Conservation (phyloP, 352 stramenopile species). For the Thalassiosira exigua region DNA sequence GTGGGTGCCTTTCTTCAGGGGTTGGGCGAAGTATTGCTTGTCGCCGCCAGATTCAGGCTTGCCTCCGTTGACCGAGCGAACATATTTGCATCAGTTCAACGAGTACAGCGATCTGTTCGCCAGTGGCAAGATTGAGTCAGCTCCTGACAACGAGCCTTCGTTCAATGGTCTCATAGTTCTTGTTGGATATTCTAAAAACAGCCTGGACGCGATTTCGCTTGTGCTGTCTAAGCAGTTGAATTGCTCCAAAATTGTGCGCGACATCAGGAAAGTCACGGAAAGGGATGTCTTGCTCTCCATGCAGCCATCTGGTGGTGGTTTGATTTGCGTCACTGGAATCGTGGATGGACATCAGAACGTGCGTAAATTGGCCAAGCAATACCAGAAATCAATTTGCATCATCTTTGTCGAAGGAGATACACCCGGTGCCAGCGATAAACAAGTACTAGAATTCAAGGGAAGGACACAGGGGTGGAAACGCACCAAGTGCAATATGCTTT, state of each 20-base stretch:
- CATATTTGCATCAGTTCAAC: conserved; percentile 49
- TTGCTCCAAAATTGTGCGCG: conserved; percentile 25
- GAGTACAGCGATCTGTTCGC: conserved; percentile 41
- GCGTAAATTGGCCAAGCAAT: conserved; percentile 39
- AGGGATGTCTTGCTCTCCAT: conserved; percentile 34
- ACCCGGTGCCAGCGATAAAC: conserved; percentile 3
- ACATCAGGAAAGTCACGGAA: conserved; percentile 37
- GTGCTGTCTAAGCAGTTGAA: conserved; percentile 49
- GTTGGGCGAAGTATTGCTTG: conserved; percentile 66
- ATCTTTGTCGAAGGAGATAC: conserved; percentile 32
- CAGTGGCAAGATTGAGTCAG: conserved; percentile 33
- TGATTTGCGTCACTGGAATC: conserved; percentile 48
- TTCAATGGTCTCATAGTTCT: conserved; percentile 53
- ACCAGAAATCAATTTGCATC: conserved; percentile 43
- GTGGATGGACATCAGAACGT: conserved; percentile 30
- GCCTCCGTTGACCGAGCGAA: conserved; percentile 24
- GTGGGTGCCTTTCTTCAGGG: conserved; percentile 74
- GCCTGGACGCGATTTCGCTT: conserved; percentile 20
- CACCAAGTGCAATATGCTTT: conserved; percentile 40
- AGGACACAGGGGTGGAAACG: conserved; percentile 44
- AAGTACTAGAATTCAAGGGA: conserved; percentile 36
- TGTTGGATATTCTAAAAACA: conserved; percentile 36
- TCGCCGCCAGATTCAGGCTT: conserved; percentile 4
- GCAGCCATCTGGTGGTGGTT: conserved; percentile 15
- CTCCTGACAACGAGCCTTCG: neutral